Conservation (phyloP, 2,329 filamentous ascomycete species). For the Cladosporium sphaerospermum region DNA sequence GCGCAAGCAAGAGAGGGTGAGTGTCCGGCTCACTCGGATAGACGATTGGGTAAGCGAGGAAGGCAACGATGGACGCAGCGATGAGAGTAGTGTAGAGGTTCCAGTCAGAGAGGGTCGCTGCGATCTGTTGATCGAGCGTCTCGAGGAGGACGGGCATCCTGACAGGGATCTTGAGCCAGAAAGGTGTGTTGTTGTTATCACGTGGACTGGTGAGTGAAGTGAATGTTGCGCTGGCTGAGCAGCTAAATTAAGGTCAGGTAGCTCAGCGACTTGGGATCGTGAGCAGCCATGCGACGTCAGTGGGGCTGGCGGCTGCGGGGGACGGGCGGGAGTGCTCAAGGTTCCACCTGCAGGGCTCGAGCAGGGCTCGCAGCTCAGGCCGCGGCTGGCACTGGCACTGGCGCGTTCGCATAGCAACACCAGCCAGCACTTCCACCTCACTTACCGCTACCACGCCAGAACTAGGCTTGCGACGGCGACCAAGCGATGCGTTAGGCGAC, state of each 20-base stretch:
- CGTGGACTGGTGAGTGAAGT: no score
- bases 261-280: not conserved
- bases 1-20: slow-evolving; percentile 82
- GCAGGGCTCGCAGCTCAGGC: no score
- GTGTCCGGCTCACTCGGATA: slow-evolving; percentile 76
- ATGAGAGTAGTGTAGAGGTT: slow-evolving; percentile 72
- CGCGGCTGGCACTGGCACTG: no score
- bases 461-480: not conserved
- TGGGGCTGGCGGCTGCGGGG: not conserved
- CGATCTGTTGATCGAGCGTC: slow-evolving; percentile 65
- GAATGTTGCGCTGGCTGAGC: no score
- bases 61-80: slow-evolving; percentile 56
- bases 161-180: not conserved
- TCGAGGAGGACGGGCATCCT: slow-evolving; percentile 48
- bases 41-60: slow-evolving; percentile 65
- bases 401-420: no score
- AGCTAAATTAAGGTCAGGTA: no score
- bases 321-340: no score
- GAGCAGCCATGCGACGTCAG: not conserved
- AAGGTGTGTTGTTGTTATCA: no score
- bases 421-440: no score
- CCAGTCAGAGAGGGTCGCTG: slow-evolving; percentile 69
- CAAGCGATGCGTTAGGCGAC: not conserved
- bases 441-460: no score
- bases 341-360: no score